Percentiles rank a stretch among this genome's conserved stretches.
These are phyloP conservation scores for Bruguiera parviflora DNA, from an alignment of 345 rosid species.

Conservation along the genomic window DNA sequence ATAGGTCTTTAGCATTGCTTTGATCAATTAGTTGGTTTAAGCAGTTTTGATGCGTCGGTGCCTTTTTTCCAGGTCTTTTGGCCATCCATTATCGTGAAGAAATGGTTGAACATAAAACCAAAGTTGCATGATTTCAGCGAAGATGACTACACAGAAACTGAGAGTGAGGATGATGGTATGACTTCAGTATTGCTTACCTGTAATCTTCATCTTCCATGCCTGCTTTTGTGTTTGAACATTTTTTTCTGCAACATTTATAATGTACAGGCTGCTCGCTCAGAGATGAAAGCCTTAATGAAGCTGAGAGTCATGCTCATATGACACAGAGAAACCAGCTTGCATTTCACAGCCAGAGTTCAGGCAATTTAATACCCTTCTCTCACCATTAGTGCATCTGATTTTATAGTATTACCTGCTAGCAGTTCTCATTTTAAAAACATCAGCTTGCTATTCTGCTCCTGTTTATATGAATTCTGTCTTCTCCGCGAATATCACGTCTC, in stretches of 20 bases:
- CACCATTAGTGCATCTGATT: conserved; percentile 13
- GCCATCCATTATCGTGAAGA: conserved; percentile 96
- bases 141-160: conserved; percentile 87
- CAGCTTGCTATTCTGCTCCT: too few relatives aligned
- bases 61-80: conserved; percentile 51
- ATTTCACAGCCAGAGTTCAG: conserved; percentile 48
- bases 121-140: conserved; percentile 82
- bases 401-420: conserved; percentile 22
- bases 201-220: neutral
- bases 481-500: too few relatives aligned
- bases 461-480: too few relatives aligned
- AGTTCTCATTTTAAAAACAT: too few relatives aligned
- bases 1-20: conserved; percentile 8
- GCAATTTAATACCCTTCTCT: conserved; percentile 27
- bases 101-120: conserved; percentile 92
- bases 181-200: neutral
- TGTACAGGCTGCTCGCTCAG: conserved; percentile 47
- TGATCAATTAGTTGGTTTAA: neutral
- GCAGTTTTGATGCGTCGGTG: neutral
- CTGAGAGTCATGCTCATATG: conserved; percentile 24
- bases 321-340: conserved; percentile 28
- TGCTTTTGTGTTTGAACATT: conserved; percentile 14
- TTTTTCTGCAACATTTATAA: conserved; percentile 9
- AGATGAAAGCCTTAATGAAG: conserved; percentile 30
- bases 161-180: conserved; percentile 92